Base-by-base conservation (phyloP, 108 stramenopile genomes). In the Cyclotella cryptica region DNA sequence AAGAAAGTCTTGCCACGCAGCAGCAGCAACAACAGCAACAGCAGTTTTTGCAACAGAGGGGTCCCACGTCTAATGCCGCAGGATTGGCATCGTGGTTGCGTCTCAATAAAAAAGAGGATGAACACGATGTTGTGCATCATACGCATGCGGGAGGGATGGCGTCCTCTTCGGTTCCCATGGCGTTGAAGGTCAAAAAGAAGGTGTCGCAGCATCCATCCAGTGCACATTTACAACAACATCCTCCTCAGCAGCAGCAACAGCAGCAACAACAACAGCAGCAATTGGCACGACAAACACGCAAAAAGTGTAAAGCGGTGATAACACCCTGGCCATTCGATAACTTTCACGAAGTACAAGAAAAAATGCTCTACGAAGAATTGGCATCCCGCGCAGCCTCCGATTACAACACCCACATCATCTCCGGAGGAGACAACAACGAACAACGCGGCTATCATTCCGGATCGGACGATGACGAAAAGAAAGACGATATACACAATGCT, bases 241-340 rank as follows among this genome's bases (percentile, higher is more conserved):
- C 29, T n/a, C 49, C 39, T 29, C 28, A 72, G 10, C 75, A 29
- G n/a, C 58, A 66, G 35, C 44, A 55, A 21, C 51, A 46, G 51
- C 68, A 60, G 21, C 26, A 74, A 9, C 61, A 18, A 22, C 17
- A 60, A 17, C n/a, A n/a, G n/a, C n/a, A n/a, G n/a, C n/a, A n/a
- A n/a, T n/a, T n/a, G n/a, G n/a, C n/a, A n/a, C 61, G 27, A 22
- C 17, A 60, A 17, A 46, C 60, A 13, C 29, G 35, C 15, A 83
- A 79, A 61, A 83, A 79, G 30, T 72, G 67, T 21, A 29, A 62
- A 30, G 69, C 74, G 21, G 60, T 81, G 40, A 71, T 81, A 19
- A 76, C 83, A 40, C 70, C 80, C 0, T 96, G 94, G 94, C 94
- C 94, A 52, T 93, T 87, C 68, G 94, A 95, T 84, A 86, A 93